Conservation (phyloP, 164 flowering plant species). For the Stephania japonica region DNA sequence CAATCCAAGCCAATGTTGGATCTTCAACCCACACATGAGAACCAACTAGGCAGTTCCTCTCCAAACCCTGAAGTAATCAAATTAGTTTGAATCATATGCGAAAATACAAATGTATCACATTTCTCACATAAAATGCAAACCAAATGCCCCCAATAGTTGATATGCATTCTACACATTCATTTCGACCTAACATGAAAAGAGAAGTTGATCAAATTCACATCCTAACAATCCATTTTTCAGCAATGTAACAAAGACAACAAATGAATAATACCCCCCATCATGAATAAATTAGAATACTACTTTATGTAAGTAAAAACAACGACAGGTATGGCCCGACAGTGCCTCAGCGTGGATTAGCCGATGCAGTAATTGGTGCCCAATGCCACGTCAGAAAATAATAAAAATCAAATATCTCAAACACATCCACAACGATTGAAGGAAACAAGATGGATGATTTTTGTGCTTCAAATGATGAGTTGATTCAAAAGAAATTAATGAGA, state of each 20-base stretch:
- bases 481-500: too few relatives aligned
- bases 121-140: too few relatives aligned
- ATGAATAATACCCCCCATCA: not conserved
- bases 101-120: not conserved
- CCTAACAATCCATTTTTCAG: not conserved
- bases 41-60: conserved; percentile 36
- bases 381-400: not conserved
- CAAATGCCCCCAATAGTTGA: not conserved
- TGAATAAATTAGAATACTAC: not conserved
- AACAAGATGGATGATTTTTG: not conserved
- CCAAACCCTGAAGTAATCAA: conserved; percentile 18
- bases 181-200: not conserved
- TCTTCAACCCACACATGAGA: conserved; percentile 69
- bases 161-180: not conserved
- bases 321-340: not conserved
- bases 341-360: too few relatives aligned
- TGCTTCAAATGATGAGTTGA: too few relatives aligned
- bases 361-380: not conserved
- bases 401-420: not conserved
- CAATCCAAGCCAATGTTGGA: conserved; percentile 48
- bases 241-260: not conserved
- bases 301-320: not conserved
- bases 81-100: not conserved
- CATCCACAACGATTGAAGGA: not conserved
- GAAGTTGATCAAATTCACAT: not conserved